phyloP scores from a whole-genome alignment of 2,329 filamentous ascomycete species.

The Colletotrichum sp. region DNA sequence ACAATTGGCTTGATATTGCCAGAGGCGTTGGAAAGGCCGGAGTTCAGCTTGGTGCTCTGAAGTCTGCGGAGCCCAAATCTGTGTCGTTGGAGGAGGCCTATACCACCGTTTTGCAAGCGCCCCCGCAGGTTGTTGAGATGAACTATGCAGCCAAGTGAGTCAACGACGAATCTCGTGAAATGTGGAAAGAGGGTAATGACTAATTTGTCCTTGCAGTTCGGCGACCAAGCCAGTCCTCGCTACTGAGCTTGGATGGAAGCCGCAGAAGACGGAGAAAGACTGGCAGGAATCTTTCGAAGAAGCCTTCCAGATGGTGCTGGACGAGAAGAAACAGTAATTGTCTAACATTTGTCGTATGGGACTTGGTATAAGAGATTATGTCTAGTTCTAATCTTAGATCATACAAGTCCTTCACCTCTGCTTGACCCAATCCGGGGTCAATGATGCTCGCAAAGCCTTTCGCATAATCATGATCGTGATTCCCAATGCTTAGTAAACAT shows the following conservation, averaged over 20 bases:
- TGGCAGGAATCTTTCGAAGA: constrained; percentile 27
- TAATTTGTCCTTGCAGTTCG: not conserved
- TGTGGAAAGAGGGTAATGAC: fast-evolving
- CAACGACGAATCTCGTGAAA: fast-evolving
- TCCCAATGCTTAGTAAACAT: constrained; percentile 26
- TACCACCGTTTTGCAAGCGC: not conserved
- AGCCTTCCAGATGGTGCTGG: constrained; percentile 5
- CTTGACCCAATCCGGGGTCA: not conserved
- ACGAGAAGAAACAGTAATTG: not conserved
- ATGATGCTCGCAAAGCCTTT: not conserved
- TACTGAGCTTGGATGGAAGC: constrained; percentile 35
- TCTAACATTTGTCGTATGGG: too few relatives aligned
- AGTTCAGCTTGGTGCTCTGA: constrained; percentile 32
- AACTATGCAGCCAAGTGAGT: constrained; percentile 9
- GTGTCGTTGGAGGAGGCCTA: constrained; percentile 3
- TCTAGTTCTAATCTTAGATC: not conserved
- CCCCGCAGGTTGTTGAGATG: not conserved
- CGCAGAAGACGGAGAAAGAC: constrained; percentile 30
- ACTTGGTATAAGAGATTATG: not conserved
- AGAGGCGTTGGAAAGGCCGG: constrained; percentile 37
- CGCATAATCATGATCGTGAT: not conserved
- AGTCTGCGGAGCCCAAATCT: constrained; percentile 14
- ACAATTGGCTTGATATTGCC: constrained; percentile 43
- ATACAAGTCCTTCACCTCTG: not conserved
- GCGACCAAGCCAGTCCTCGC: constrained; percentile 28